These are phyloP conservation scores for Skeletonema menzelii DNA, from an alignment of 108 stramenopile species.

Conservation along the genomic window DNA sequence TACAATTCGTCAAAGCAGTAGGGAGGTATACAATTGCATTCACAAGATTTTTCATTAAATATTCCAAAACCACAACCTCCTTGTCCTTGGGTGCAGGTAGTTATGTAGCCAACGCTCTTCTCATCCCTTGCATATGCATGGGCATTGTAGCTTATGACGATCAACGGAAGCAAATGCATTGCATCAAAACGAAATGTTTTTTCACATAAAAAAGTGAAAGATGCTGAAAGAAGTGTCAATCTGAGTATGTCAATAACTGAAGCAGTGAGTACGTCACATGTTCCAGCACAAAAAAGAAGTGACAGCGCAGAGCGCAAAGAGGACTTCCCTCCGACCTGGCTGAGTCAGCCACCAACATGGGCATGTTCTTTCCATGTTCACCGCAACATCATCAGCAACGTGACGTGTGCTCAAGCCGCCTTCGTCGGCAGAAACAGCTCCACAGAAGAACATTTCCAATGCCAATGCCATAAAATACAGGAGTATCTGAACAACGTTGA, in stretches of 20 bases:
- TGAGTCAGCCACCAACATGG: too few species aligned
- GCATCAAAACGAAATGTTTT: too few species aligned
- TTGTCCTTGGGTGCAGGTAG: background rate
- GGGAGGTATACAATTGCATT: slow-evolving; percentile 8
- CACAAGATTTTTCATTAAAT: slow-evolving; percentile 12
- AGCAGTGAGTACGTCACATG: too few species aligned
- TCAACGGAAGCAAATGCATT: background rate
- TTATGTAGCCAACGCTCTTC: background rate
- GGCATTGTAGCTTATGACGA: background rate
- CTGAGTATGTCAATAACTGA: too few species aligned
- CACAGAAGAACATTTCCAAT: background rate
- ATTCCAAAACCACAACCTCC: slow-evolving; percentile 14
- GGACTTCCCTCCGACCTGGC: background rate
- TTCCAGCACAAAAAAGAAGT: too few species aligned
- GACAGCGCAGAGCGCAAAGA: too few species aligned
- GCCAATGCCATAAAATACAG: too few species aligned
- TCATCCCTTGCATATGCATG: background rate
- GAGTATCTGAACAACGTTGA: too few species aligned
- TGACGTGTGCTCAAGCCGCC: background rate
- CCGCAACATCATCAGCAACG: too few species aligned
- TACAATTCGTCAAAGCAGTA: slow-evolving; percentile 17
- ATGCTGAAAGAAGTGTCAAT: too few species aligned
- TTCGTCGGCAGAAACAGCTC: background rate
- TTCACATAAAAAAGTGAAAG: too few species aligned
- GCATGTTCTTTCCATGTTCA: background rate